Conservation (phyloP, 176 grass and related monocot species). For the Lolium perenne region DNA sequence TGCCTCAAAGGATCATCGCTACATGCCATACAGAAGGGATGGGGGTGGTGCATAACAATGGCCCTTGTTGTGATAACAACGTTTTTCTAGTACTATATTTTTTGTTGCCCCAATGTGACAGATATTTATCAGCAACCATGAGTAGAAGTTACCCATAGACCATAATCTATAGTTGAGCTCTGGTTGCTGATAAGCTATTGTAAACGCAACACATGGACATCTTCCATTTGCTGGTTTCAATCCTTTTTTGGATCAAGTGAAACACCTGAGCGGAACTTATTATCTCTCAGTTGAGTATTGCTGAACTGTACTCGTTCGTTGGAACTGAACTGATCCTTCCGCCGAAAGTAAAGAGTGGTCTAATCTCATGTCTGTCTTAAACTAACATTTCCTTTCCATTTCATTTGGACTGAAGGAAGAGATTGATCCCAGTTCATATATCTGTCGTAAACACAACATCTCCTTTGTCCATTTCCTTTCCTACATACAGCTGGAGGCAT, state of each 20-base stretch:
- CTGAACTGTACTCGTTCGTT: neutral
- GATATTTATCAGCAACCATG: neutral
- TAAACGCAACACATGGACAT: constrained; percentile 14
- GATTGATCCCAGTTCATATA: too few species aligned
- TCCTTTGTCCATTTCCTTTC: neutral
- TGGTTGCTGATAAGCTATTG: neutral
- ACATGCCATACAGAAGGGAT: constrained; percentile 81
- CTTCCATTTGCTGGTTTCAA: neutral
- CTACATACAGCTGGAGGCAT: constrained; percentile 20
- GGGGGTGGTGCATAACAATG: constrained; percentile 42
- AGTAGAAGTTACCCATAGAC: neutral
- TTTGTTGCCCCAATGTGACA: constrained; percentile 7
- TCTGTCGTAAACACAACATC: neutral
- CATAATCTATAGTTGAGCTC: neutral
- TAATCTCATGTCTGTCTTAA: neutral
- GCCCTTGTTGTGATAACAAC: neutral
- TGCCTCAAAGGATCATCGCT: constrained; percentile 94
- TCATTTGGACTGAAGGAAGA: too few species aligned
- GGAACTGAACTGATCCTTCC: neutral
- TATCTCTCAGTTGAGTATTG: neutral
- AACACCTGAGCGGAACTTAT: neutral
- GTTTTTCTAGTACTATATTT: neutral
- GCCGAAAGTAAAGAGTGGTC: neutral
- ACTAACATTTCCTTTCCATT: neutral
- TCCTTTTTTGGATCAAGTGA: constrained; percentile 10